phyloP scores from a whole-genome alignment of 371 early-diverging fungal species.

The Fennellomyces sp. region DNA sequence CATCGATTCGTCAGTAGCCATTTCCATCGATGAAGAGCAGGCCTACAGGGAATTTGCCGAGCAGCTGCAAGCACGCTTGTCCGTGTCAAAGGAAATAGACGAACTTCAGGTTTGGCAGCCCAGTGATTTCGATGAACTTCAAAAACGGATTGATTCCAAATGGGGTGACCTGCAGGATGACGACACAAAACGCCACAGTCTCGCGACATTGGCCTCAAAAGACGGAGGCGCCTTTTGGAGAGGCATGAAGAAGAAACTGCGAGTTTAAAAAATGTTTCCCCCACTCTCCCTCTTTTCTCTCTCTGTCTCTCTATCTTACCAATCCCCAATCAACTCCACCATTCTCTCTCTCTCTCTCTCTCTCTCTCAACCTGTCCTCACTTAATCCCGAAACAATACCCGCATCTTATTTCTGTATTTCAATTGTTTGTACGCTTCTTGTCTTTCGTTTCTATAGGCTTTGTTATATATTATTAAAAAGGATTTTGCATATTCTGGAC shows the following conservation, averaged over 20 bases:
- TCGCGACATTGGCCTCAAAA: conserved; percentile 2
- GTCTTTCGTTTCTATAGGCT: too few species aligned
- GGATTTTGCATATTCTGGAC: too few species aligned
- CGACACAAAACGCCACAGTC: conserved; percentile 8
- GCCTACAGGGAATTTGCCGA: conserved; percentile 28
- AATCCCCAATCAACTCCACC: background rate
- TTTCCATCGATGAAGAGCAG: conserved; percentile 12
- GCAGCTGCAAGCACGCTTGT: conserved; percentile 23
- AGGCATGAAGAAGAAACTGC: conserved; percentile 32
- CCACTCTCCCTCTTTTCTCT: background rate
- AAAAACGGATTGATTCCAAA: conserved; percentile 7
- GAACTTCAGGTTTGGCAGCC: conserved; percentile 23
- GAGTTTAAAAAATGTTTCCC: conserved; percentile 11
- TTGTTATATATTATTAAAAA: too few species aligned
- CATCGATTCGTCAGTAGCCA: conserved; percentile 1
- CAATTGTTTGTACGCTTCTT: background rate
- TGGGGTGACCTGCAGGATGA: conserved; percentile 7
- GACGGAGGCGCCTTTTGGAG: conserved; percentile 24
- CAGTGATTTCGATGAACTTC: conserved; percentile 15
- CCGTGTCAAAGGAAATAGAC: conserved; percentile 29
- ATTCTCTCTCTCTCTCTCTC: background rate
- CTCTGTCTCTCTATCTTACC: background rate
- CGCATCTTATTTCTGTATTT: background rate
- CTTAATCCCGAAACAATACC: background rate
- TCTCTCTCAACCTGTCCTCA: background rate